Evolutionary conservation across 2,329 filamentous ascomycete genomes (phyloP).

Genomic region (Capronia americana): DNA sequence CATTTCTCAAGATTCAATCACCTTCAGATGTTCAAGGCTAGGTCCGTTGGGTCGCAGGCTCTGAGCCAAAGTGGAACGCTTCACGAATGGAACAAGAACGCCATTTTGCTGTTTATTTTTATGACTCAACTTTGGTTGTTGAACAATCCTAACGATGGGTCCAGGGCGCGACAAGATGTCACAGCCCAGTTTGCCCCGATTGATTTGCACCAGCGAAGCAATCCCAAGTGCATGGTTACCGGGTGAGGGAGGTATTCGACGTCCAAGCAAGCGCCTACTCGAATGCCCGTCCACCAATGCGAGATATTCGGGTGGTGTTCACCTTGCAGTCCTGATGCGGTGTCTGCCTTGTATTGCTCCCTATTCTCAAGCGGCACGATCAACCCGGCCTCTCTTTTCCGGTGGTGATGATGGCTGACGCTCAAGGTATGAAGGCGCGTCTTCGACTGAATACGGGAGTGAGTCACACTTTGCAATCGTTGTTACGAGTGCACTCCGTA

Average conservation of each 20-base stretch:
- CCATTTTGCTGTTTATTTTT: not conserved
- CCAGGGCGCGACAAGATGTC: not conserved
- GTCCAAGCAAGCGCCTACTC: not conserved
- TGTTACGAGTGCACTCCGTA: not conserved
- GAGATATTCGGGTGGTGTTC: not conserved
- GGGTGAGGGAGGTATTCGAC: not conserved
- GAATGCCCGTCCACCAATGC: not conserved
- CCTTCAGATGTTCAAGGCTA: not conserved
- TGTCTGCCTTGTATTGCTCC: not conserved
- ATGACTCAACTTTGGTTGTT: constrained; percentile 5
- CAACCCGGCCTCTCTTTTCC: not conserved
- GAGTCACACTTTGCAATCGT: not conserved
- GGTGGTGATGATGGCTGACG: not conserved
- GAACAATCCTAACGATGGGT: not conserved
- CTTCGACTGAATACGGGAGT: not conserved
- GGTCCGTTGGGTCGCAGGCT: constrained; percentile 3
- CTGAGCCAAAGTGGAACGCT: not conserved
- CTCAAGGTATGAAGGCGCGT: not conserved
- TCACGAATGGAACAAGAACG: not conserved
- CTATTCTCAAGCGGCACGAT: not conserved
- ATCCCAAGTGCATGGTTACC: not conserved
- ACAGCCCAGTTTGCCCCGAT: not conserved
- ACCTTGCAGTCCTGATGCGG: not conserved
- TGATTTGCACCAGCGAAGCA: not conserved
- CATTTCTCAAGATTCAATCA: not conserved